phyloP scores from a whole-genome alignment of 768 basidiomycete species.

The Scleroderma citrinum region DNA sequence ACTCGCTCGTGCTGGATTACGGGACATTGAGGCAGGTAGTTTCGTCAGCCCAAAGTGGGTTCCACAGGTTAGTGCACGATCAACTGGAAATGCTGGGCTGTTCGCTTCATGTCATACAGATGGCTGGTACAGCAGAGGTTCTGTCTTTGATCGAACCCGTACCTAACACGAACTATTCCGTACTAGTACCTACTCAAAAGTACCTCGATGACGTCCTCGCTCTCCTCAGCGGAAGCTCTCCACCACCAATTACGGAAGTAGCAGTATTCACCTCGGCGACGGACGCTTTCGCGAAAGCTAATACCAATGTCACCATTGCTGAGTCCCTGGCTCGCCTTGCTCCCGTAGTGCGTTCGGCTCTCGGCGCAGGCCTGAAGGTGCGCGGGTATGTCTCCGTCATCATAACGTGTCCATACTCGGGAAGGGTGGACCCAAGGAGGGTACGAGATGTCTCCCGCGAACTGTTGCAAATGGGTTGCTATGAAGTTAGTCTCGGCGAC shows the following conservation, averaged over 20 bases:
- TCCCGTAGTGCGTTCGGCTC: slow-evolving; percentile 56
- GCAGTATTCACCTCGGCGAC: slow-evolving; percentile 88
- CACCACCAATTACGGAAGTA: slow-evolving; percentile 71
- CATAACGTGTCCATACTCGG: slow-evolving; percentile 84
- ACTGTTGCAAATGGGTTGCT: slow-evolving; percentile 86
- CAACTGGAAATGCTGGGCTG: not conserved
- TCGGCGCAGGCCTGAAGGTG: slow-evolving; percentile 58
- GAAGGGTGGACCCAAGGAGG: slow-evolving; percentile 53
- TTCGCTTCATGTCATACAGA: slow-evolving; percentile 39
- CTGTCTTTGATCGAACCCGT: slow-evolving; percentile 49
- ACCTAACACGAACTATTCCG: slow-evolving; percentile 62
- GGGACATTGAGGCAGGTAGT: slow-evolving; percentile 76
- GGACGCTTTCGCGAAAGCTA: slow-evolving; percentile 79
- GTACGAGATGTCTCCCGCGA: slow-evolving; percentile 69
- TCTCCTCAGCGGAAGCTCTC: slow-evolving; percentile 39
- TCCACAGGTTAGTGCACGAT: slow-evolving; percentile 57
- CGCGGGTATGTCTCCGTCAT: slow-evolving; percentile 84
- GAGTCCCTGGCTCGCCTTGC: slow-evolving; percentile 64
- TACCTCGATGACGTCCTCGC: slow-evolving; percentile 65
- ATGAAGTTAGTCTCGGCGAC: slow-evolving; percentile 89
- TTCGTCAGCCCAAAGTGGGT: slow-evolving; percentile 94
- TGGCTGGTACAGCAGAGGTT: slow-evolving; percentile 82
- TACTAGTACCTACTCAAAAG: slow-evolving; percentile 75
- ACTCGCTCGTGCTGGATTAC: slow-evolving; percentile 61
- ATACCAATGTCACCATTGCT: slow-evolving; percentile 69